Base-by-base conservation (phyloP, 352 stramenopile species). In the Globisporangium spinosum region DNA sequence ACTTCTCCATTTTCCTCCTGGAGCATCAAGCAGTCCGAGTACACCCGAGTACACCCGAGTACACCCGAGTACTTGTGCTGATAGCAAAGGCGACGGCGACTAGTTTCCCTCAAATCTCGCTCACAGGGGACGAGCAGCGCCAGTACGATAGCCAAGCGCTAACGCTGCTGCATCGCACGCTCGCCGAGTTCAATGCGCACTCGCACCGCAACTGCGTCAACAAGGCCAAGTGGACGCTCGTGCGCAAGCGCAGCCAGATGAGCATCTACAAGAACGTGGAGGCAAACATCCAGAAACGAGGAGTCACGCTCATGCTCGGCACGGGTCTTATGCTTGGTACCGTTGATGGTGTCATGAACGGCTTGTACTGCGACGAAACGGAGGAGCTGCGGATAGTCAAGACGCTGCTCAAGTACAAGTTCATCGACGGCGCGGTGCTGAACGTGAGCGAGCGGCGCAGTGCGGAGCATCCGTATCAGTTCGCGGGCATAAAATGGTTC, bases 331-430 rank as follows among this genome's bases (percentile, higher is more conserved):
- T 85, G 51, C 32, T 69, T 9, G 78, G 76, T 57, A 65, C 75
- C 20, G 68, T 85, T 62, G 73, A 70, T 62, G 83, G 91, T 65
- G 67, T 81, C 22, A 93, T 90, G 82, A 76, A 88, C 67, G 97
- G 92, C 69, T 98, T 98, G 66, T 98, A 97, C 77, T 98, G 95
- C 54, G 94, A 98, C 70, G 95, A 98, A 79, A 61, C 56, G 8
- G 56, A 61, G 7, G 56, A 61, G 56, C 80, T 86, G 70, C 76
- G 80, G 32, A 73, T 65, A 17, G 69, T 80, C 10, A 74, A 72
- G 59, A 79, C 76, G 47, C 68, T 74, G 34, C 68, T 86, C 65
- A 74, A 67, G 15, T 70, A 73, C 13, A 68, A 70, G 35, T 64
- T 82, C 20, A 43, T 69, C 13, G 74, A 79, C 25, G 78, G 76